Evolutionary conservation across 352 stramenopile species (phyloP).

Genomic region (Pythium graminicola): DNA sequence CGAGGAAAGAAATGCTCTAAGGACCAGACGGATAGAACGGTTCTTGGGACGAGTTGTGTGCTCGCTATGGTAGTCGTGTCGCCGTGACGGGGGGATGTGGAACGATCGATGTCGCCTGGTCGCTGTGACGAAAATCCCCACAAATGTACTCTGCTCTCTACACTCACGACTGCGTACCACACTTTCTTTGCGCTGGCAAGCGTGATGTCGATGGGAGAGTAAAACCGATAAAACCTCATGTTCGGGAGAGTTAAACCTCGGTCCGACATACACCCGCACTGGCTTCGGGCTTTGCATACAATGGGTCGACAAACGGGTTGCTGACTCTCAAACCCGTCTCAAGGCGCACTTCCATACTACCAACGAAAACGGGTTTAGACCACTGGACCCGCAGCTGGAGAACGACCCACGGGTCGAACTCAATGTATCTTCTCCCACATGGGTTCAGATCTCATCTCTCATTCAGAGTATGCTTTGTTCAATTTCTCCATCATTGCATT

Average conservation of each 20-base stretch:
- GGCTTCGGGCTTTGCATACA: constrained; percentile 2
- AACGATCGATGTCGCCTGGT: constrained; percentile 14
- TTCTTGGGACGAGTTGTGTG: neutral
- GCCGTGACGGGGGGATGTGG: constrained; percentile 4
- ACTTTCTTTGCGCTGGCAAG: constrained; percentile 7
- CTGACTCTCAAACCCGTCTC: constrained; percentile 1
- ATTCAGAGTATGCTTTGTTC: neutral
- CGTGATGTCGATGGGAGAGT: constrained; percentile 9
- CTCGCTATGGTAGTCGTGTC: constrained; percentile 1
- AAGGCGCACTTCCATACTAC: neutral
- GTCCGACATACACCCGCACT: constrained; percentile 12
- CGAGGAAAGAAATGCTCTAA: too few relatives aligned
- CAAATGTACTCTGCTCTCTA: constrained; percentile 15
- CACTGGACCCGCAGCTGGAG: neutral
- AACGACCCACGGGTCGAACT: too few relatives aligned
- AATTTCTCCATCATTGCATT: neutral
- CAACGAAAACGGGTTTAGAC: neutral
- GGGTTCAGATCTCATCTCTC: neutral
- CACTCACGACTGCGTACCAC: neutral
- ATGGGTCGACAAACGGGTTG: constrained; percentile 13
- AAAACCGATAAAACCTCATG: constrained; percentile 10
- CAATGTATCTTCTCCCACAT: neutral
- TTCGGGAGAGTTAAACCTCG: constrained; percentile 18
- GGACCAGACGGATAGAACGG: too few relatives aligned
- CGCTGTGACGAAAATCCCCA: constrained; percentile 1